Conservation (phyloP, 805 yeast species). For the Wickerhamomyces hampshirensis region DNA sequence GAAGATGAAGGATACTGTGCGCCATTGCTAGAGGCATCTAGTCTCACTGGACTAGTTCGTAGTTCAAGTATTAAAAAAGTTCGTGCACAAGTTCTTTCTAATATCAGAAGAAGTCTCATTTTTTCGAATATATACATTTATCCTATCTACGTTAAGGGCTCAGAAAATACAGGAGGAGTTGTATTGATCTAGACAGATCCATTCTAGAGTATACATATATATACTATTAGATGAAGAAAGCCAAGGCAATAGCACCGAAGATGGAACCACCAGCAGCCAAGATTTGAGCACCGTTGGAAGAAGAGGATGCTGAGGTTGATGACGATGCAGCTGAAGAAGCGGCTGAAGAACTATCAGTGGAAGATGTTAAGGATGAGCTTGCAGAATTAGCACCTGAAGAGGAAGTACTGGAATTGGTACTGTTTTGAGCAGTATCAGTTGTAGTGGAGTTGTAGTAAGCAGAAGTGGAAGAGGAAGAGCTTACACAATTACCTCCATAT, state of each 20-base stretch:
- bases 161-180: no score
- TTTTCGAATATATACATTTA: no score
- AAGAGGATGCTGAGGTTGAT: conserved; percentile 9
- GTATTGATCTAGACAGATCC: no score
- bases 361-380: conserved; percentile 8
- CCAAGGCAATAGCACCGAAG: conserved; percentile 12
- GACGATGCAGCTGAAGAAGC: conserved; percentile 11
- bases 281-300: conserved; percentile 13
- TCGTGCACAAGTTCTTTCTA: no score
- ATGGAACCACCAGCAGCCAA: conserved; percentile 13
- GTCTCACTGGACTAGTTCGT: no score
- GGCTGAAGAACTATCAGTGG: conserved; percentile 11
- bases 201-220: no score
- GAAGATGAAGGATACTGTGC: no score
- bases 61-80: no score
- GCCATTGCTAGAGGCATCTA: no score
- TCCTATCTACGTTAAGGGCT: no score
- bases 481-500: conserved; percentile 17
- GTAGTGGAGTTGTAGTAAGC: not conserved
- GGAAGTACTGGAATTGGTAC: conserved; percentile 10
- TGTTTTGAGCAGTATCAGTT: conserved; percentile 4
- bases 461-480: conserved; percentile 5
- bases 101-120: no score
- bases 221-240: no score
- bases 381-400: conserved; percentile 10